Evolutionary conservation across 2,329 filamentous ascomycete genomes (phyloP), one percentile per base, ranked within the genome.

Genomic region (Hypoxylon sp.): DNA sequence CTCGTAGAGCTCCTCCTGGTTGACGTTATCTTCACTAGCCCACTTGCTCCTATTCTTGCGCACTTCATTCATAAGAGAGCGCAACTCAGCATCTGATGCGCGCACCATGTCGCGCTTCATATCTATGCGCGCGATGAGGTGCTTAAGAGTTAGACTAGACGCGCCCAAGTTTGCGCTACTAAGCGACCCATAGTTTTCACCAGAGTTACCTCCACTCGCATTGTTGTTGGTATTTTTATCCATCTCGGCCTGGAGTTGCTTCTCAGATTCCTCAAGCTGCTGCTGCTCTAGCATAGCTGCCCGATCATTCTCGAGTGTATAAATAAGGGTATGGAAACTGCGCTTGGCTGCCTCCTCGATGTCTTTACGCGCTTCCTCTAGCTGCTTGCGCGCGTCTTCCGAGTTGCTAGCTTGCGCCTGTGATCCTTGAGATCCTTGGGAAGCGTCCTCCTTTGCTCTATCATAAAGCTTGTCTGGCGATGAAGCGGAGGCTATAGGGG

Each of bases 271-370:
- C 77, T 99, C 96, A 26, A 99, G 87, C 80, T 95, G 94, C 80
- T 98, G 94, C 81, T 99, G 96, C 80, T 99, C 96, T 63, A 98
- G 82, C 96, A 99, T 98, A 53, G 96, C 96, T 75, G 95, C 94
- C 61, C 93, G 89, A 78, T 99, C 96, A 78, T 95, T 96, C 80
- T 99, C 96, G 33, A 98, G 86, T 1, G 96, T 98, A 80, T 97
- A 95, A 80, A 98, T 97, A 72, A 97, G 87, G 9, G 94, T 97
- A 78, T 97, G 92, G 80, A 98, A 98, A 81, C 92, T 96, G 75
- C 90, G 89, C 81, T 94, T 94, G 47, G 94, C 96, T 55, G 92
- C 91, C 77, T 97, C 94, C 77, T 97, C 95, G 52, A 93, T 94
- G 31, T 92, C 93, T 79, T 91, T 94, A 78, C 96, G 96, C 73